Conservation (phyloP, 129 eudicot genomes). For the Pulicaria dysenterica region DNA sequence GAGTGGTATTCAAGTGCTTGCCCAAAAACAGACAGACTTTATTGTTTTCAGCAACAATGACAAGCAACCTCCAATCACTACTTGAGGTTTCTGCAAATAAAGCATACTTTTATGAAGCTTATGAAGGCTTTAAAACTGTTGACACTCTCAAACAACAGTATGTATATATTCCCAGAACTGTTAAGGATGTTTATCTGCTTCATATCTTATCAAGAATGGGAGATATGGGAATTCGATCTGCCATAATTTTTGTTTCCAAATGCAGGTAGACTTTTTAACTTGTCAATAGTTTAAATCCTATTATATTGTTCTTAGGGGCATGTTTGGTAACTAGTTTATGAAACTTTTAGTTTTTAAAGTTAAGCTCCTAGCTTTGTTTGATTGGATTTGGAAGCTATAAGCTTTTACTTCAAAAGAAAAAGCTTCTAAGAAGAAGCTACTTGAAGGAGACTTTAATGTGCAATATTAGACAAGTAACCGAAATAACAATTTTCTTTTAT, state of each 20-base stretch:
- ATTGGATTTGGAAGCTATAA: no score
- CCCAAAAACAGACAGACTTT: constrained; percentile 79
- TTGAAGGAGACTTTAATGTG: no score
- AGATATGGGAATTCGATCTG: constrained; percentile 79
- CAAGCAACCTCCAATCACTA: constrained; percentile 60
- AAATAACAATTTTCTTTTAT: no score
- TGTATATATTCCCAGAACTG: constrained; percentile 63
- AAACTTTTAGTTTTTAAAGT: no score
- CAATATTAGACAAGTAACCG: no score
- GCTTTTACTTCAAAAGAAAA: no score
- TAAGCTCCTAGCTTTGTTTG: no score
- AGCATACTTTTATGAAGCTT: constrained; percentile 75
- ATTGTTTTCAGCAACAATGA: constrained; percentile 94
- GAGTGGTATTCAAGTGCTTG: constrained; percentile 69
- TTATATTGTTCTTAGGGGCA: background rate
- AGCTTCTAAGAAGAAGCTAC: no score
- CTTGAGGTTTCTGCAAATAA: constrained; percentile 83
- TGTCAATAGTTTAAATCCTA: background rate
- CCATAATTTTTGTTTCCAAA: constrained; percentile 76
- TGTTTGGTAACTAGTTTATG: no score
- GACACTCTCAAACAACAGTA: constrained; percentile 87
- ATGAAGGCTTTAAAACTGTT: constrained; percentile 82
- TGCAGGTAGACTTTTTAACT: constrained; percentile 55
- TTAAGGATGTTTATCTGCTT: constrained; percentile 76
- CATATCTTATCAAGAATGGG: constrained; percentile 68